phyloP scores from a whole-genome alignment of 371 early-diverging fungal genomes.

The Actinomortierella ambigua region DNA sequence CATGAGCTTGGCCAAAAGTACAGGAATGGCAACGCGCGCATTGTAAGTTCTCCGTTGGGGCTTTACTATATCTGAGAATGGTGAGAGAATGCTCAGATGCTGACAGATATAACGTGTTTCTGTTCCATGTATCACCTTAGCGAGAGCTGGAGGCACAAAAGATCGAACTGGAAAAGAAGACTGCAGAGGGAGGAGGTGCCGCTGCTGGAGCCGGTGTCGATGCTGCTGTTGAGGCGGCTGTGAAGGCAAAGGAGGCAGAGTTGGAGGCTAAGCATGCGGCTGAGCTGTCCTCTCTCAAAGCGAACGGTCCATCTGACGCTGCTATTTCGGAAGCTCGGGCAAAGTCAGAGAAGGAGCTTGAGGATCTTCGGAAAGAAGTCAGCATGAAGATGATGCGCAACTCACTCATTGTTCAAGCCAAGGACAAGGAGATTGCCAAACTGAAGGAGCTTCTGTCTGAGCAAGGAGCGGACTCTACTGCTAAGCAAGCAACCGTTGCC shows the following conservation, averaged over 20 bases:
- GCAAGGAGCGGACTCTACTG: constrained; percentile 10
- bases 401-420: constrained; percentile 18
- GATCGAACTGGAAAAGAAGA: too few species aligned
- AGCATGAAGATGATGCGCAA: constrained; percentile 36
- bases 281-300: constrained; percentile 5
- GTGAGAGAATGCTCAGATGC: too few species aligned
- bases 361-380: constrained; percentile 21
- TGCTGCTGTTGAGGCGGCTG: constrained; percentile 22
- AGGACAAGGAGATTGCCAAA: constrained; percentile 30
- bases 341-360: constrained; percentile 16
- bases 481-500: neutral
- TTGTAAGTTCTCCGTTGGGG: too few species aligned
- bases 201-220: neutral
- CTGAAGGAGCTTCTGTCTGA: constrained; percentile 21
- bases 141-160: too few species aligned
- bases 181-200: too few species aligned
- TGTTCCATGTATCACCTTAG: too few species aligned
- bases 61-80: too few species aligned
- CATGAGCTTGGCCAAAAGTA: too few species aligned
- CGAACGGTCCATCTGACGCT: neutral
- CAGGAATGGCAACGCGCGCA: too few species aligned
- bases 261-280: constrained; percentile 25
- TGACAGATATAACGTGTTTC: too few species aligned
- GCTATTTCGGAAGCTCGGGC: constrained; percentile 7
- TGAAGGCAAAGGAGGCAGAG: constrained; percentile 21